phyloP scores from a whole-genome alignment of 129 eudicot species.

The Daucus carota region DH1_v3.0 NC_030381.2:42026001-42026500 shows the following conservation, averaged over 20 bases:
- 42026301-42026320: background rate
- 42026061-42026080: slow-evolving; percentile 97
- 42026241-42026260: background rate
- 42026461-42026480: no score
- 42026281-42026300: background rate
- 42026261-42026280: background rate
- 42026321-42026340: background rate
- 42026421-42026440: no score
- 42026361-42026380: background rate
- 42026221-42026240: background rate
- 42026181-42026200: slow-evolving; percentile 50
- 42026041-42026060: slow-evolving; percentile 22
- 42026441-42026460: no score
- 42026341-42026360: background rate
- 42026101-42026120: slow-evolving; percentile 97
- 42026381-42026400: background rate
- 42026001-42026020: background rate
- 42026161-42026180: slow-evolving; percentile 98
- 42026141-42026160: slow-evolving; percentile 68
- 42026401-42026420: background rate
- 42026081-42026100: slow-evolving; percentile 77
- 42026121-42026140: slow-evolving; percentile 94
- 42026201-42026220: background rate
- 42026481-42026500: background rate
- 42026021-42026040: background rate